These are phyloP conservation scores for Verruconis gallopava DNA, from an alignment of 2,329 filamentous ascomycete species.

Conservation along the genomic window DNA sequence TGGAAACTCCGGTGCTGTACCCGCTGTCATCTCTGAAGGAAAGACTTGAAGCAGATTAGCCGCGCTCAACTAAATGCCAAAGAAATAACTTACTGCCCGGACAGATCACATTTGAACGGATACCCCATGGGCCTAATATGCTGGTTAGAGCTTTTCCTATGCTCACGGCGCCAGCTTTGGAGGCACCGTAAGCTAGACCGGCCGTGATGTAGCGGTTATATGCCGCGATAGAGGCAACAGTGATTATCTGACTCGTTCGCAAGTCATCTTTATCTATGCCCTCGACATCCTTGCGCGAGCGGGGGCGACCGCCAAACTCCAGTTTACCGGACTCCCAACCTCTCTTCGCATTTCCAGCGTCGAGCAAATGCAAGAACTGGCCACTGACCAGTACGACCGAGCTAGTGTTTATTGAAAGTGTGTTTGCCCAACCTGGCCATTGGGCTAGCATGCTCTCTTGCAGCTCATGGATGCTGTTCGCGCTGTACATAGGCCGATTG, in stretches of 20 bases:
- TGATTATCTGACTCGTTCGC: slow-evolving; percentile 11
- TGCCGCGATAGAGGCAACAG: slow-evolving; percentile 7
- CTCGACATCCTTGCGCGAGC: slow-evolving; percentile 13
- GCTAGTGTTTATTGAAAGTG: slow-evolving; percentile 21
- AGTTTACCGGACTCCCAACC: slow-evolving; percentile 24
- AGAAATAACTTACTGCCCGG: slow-evolving; percentile 24
- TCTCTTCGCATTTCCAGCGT: slow-evolving; percentile 30
- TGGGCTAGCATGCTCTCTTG: slow-evolving; percentile 27
- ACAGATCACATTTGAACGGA: slow-evolving; percentile 34
- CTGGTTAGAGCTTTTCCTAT: slow-evolving; percentile 32
- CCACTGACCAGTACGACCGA: slow-evolving; percentile 26
- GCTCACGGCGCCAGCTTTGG: slow-evolving; percentile 31
- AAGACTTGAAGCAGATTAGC: slow-evolving; percentile 14
- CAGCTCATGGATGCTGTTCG: slow-evolving; percentile 31
- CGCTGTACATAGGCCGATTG: slow-evolving; percentile 27
- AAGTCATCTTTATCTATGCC: slow-evolving; percentile 15
- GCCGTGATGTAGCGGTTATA: slow-evolving; percentile 24
- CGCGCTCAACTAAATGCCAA: background rate
- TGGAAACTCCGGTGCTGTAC: slow-evolving; percentile 19
- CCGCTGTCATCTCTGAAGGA: slow-evolving; percentile 33
- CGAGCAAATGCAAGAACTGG: slow-evolving; percentile 30
- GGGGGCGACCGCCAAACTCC: slow-evolving; percentile 16
- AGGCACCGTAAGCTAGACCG: slow-evolving; percentile 31
- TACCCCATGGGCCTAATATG: slow-evolving; percentile 30
- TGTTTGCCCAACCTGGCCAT: slow-evolving; percentile 20